phyloP scores from a whole-genome alignment of 306 rosid genomes.

The Malus fusca region DNA sequence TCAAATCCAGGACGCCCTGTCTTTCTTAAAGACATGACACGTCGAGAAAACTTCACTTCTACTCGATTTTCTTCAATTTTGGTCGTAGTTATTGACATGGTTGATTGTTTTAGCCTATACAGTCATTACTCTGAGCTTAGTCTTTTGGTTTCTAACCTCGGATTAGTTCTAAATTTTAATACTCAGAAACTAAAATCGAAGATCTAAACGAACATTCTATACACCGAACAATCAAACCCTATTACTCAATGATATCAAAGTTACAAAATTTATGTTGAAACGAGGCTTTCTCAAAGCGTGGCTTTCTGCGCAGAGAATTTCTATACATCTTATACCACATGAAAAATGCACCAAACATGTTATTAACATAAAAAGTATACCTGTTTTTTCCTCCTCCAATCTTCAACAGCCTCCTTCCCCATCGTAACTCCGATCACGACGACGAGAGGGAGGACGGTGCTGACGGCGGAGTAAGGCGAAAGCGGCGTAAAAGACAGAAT shows the following conservation, averaged over 20 bases:
- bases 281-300: background rate
- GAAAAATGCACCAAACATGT: background rate
- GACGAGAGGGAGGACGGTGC: conserved; percentile 72
- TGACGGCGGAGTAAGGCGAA: conserved; percentile 76
- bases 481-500: conserved; percentile 64
- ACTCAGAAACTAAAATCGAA: background rate
- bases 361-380: conserved; percentile 28
- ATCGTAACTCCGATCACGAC: conserved; percentile 82
- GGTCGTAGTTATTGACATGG: background rate
- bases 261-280: background rate
- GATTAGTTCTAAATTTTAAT: background rate
- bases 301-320: no score
- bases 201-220: background rate
- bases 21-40: background rate
- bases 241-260: background rate
- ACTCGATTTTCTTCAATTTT: background rate
- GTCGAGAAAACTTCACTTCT: background rate
- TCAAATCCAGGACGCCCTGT: background rate
- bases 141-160: no score
- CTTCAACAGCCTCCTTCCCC: conserved; percentile 82
- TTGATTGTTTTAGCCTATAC: no score
- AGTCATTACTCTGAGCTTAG: no score
- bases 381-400: conserved; percentile 79
- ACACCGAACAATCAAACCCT: no score
- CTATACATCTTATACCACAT: background rate